Evolutionary conservation across 2,329 filamentous ascomycete species (phyloP), one percentile per base, ranked within the genome.

Genomic region (Cladosporium velox): DNA sequence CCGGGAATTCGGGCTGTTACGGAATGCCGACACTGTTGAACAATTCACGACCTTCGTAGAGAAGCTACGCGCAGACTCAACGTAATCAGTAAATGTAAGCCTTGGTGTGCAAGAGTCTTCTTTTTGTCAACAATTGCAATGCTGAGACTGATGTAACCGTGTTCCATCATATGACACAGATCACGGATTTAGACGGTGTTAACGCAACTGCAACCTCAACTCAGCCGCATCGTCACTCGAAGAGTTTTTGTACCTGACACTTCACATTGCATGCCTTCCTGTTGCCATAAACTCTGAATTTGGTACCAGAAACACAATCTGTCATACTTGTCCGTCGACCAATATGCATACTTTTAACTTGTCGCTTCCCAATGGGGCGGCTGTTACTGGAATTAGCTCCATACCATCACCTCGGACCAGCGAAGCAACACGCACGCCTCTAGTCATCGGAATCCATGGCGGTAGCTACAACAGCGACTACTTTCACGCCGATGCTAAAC

Each of bases 381-480:
- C 24, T 21, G 49, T 55, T 32, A 26, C 60, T 2, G 60, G 60
- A 14, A 38, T 55, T 24, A 30, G 14, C 32, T 54, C 32, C 2
- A 55, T 55, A 11, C 60, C 60, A 10, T 24, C 47, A 5, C 15
- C 8, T 3, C 14, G 3, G 15, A 44, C 49, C 1, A n/a, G 7
- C 7, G 26, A 44, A 12, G n/a, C n/a, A 15, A 30, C 18, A 24
- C 8, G n/a, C 12, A 58, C 34, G 4, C 60, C 60, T 24, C 34
- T 63, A 11, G 28, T 63, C 34, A 30, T 63, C 15, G 60, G n/a
- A 4, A 24, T 63, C 12, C 60, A 63, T 18, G 60, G 60, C 15
- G 60, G 32, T 28, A 15, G 47, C 21, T 63, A 63, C 34, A 41
- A 41, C 49, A 28, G 60, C 32, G 49, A 62, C 18, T 62, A 62